phyloP scores from a whole-genome alignment of 352 stramenopile species.

The Phytophthora nicotianae region DNA sequence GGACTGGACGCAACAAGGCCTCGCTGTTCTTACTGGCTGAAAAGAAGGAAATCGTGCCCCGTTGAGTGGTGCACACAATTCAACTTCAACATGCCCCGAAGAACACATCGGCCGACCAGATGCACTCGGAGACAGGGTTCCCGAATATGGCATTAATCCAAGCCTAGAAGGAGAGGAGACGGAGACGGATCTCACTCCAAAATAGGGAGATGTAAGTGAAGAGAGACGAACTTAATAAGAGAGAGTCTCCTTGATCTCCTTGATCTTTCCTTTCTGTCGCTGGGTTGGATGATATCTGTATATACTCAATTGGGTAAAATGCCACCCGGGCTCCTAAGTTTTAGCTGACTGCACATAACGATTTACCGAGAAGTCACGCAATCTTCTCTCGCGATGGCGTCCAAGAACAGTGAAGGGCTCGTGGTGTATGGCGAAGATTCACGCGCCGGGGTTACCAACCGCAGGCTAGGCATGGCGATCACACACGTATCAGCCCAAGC shows the following conservation, averaged over 20 bases:
- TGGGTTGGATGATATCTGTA: too few relatives aligned
- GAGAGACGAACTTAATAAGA: background rate
- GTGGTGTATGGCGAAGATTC: background rate
- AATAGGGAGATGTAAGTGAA: background rate
- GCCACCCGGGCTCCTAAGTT: too few relatives aligned
- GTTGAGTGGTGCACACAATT: conserved; percentile 26
- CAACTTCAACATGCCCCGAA: conserved; percentile 28
- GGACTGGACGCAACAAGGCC: conserved; percentile 15
- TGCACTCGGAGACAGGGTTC: too few relatives aligned
- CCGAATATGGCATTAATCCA: too few relatives aligned
- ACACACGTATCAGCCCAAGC: background rate
- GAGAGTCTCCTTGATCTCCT: background rate
- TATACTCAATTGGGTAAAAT: too few relatives aligned
- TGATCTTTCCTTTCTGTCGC: too few relatives aligned
- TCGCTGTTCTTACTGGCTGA: conserved; percentile 20
- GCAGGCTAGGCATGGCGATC: background rate
- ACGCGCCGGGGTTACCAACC: background rate
- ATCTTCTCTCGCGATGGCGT: background rate
- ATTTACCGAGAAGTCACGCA: too few relatives aligned
- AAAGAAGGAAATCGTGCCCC: conserved; percentile 15
- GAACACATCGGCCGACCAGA: too few relatives aligned
- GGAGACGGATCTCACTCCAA: too few relatives aligned
- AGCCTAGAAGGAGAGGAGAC: too few relatives aligned
- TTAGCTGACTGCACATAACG: too few relatives aligned
- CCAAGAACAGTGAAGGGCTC: background rate